These are phyloP conservation scores for Papiliotrema terrestris DNA, from an alignment of 1,284 basidiomycete species.

Conservation along the genomic window DNA sequence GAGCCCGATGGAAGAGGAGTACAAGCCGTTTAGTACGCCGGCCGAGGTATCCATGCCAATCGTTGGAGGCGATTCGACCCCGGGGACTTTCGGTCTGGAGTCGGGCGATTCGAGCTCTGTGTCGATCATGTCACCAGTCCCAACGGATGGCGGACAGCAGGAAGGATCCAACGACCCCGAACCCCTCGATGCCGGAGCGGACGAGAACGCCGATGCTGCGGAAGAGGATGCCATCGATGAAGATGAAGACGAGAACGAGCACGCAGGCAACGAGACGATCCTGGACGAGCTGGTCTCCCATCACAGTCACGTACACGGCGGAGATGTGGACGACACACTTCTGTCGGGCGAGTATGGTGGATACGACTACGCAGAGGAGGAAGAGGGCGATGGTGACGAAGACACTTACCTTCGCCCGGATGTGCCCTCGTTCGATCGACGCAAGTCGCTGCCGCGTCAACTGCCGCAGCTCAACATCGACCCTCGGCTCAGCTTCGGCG, in stretches of 20 bases:
- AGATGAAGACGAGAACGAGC: constrained; percentile 1
- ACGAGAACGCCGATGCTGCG: not conserved
- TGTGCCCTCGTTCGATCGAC: not conserved
- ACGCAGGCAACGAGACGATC: constrained; percentile 23
- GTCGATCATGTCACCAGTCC: not conserved
- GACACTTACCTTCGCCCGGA: not conserved
- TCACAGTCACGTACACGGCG: constrained; percentile 5
- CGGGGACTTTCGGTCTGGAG: not conserved
- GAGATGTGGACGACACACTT: not conserved
- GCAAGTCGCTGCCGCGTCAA: constrained; percentile 1
- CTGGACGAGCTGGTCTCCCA: constrained; percentile 22
- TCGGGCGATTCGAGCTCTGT: not conserved
- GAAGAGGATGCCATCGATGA: not conserved
- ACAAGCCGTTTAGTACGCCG: constrained; percentile 1
- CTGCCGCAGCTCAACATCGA: constrained; percentile 4
- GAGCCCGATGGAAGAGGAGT: constrained; percentile 2
- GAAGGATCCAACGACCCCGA: not conserved
- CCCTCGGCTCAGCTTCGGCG: not conserved
- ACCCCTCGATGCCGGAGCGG: not conserved
- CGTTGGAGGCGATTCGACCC: not conserved
- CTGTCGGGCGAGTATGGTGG: constrained; percentile 3
- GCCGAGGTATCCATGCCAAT: constrained; percentile 1
- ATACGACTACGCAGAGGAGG: constrained; percentile 29
- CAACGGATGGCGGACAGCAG: not conserved
- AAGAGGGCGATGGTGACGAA: constrained; percentile 14